Base-by-base conservation (phyloP, 2,329 filamentous ascomycete species). In the Chalaropsis ovoidea region DNA sequence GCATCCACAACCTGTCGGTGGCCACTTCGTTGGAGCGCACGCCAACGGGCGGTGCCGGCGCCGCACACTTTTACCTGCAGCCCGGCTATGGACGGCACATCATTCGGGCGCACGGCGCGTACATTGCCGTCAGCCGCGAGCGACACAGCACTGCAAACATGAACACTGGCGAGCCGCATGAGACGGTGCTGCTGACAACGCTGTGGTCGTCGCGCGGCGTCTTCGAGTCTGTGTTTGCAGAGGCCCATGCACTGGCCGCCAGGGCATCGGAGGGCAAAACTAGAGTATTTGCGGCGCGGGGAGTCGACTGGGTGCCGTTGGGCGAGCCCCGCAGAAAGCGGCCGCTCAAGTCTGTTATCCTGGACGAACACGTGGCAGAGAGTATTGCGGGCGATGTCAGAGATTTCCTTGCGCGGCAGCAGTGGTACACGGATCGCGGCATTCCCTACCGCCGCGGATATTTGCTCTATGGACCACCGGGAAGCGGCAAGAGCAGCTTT, bases 371-470 rank as follows among this genome's bases (percentile, higher is more conserved):
- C 0, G 83, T 97, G 64, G 90, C 92, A 72, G 90, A 95, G 73
- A 79, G 81, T 58, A 86, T 96, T 45, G 83, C 95, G 3, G 81
- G 79, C 41, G 93, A 96, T 71, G 87, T 96, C 8, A 82, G 84
- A 71, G 90, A 94, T 70, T 96, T 96, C 71, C 78, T 96, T 63
- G 78, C 79, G 1, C 86, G 88, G 45, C 84, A 89, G 67, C 84
- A 87, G 69, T 96, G 93, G 92, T 96, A 96, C 72, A 84, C 91
- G 62, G 90, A 96, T 71, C 86, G 93, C n/a, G 93, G 92, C 1
- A 95, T 96, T 69, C 93, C 93, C 0, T 96, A 96, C 72, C 84
- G 92, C 19, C 81, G 92, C 66, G 93, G 92, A 0, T 96, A 96
- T 72, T 80, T 96, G 7, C 81, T 96, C 0, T 90, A 94, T 71